These are phyloP conservation scores for Maudiozyma bulderi DNA, from an alignment of 805 yeast species.

Conservation along the genomic window DNA sequence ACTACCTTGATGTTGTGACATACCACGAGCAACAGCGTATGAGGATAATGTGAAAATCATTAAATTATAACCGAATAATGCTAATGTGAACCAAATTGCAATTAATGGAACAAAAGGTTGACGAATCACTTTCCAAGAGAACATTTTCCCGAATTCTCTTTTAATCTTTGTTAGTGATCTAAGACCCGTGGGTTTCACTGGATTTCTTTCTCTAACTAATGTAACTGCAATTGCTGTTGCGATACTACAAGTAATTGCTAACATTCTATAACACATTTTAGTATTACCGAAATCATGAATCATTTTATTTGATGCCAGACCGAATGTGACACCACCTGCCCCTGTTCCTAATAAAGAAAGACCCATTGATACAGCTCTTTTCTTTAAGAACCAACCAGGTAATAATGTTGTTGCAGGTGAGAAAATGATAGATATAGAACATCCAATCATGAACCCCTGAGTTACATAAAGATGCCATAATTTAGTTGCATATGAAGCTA, in stretches of 20 bases:
- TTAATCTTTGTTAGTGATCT: constrained; percentile 12
- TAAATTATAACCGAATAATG: constrained; percentile 34
- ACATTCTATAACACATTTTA: constrained; percentile 38
- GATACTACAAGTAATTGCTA: constrained; percentile 34
- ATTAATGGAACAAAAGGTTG: constrained; percentile 28
- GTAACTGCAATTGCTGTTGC: constrained; percentile 32
- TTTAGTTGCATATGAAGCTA: constrained; percentile 50
- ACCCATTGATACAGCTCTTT: constrained; percentile 47
- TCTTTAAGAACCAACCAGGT: constrained; percentile 64
- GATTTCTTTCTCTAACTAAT: constrained; percentile 39
- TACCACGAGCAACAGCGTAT: constrained; percentile 40
- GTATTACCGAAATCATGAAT: constrained; percentile 35
- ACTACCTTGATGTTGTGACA: constrained; percentile 35
- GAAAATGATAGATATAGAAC: constrained; percentile 41
- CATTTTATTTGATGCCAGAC: constrained; percentile 35
- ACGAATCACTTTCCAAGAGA: constrained; percentile 26
- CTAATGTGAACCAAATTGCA: constrained; percentile 31
- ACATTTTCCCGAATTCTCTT: constrained; percentile 27
- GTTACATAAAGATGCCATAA: constrained; percentile 60
- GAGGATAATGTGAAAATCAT: constrained; percentile 40
- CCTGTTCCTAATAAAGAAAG: constrained; percentile 44
- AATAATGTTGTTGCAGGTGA: constrained; percentile 50
- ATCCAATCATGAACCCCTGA: constrained; percentile 57
- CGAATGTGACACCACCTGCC: constrained; percentile 39
- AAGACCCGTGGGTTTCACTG: constrained; percentile 23